phyloP scores from a whole-genome alignment of 2,329 filamentous ascomycete genomes.

The Penicillium brevicompactum region DNA sequence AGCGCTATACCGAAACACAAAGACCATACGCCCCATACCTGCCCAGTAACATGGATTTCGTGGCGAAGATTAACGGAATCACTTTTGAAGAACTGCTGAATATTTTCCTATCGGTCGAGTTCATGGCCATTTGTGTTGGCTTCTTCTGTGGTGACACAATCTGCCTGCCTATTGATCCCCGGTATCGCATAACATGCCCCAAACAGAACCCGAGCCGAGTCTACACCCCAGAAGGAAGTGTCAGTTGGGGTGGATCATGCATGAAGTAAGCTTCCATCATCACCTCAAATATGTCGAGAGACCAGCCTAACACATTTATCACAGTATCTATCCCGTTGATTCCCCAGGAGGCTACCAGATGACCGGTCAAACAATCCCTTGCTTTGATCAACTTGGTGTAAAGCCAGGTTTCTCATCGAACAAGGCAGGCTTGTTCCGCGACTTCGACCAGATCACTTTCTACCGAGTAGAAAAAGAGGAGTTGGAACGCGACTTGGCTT shows the following conservation, averaged over 20 bases:
- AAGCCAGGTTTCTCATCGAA: slow-evolving; percentile 52
- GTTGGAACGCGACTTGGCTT: slow-evolving; percentile 51
- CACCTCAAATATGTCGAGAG: neutral
- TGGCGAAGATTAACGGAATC: slow-evolving; percentile 58
- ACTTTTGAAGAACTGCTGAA: slow-evolving; percentile 51
- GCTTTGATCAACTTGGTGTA: slow-evolving; percentile 56
- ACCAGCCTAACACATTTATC: slow-evolving; percentile 39
- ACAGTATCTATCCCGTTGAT: slow-evolving; percentile 51
- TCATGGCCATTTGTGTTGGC: slow-evolving; percentile 57
- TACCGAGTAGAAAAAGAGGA: slow-evolving; percentile 57
- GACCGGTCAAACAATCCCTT: slow-evolving; percentile 55
- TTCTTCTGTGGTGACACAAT: slow-evolving; percentile 59
- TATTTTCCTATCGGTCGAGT: slow-evolving; percentile 53
- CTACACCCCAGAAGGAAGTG: slow-evolving; percentile 59
- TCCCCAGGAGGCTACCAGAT: slow-evolving; percentile 60
- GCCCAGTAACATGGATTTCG: slow-evolving; percentile 63
- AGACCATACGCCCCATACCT: slow-evolving; percentile 63
- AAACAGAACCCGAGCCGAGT: slow-evolving; percentile 61
- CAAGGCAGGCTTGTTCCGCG: slow-evolving; percentile 57
- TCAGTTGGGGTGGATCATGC: slow-evolving; percentile 59
- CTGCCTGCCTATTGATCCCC: slow-evolving; percentile 56
- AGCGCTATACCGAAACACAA: slow-evolving; percentile 64
- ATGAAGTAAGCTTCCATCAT: slow-evolving; percentile 39
- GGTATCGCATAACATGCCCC: slow-evolving; percentile 55
- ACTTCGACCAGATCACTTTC: slow-evolving; percentile 60